phyloP scores from a whole-genome alignment of 2,329 filamentous ascomycete genomes.

The Penicillium sp. region DNA sequence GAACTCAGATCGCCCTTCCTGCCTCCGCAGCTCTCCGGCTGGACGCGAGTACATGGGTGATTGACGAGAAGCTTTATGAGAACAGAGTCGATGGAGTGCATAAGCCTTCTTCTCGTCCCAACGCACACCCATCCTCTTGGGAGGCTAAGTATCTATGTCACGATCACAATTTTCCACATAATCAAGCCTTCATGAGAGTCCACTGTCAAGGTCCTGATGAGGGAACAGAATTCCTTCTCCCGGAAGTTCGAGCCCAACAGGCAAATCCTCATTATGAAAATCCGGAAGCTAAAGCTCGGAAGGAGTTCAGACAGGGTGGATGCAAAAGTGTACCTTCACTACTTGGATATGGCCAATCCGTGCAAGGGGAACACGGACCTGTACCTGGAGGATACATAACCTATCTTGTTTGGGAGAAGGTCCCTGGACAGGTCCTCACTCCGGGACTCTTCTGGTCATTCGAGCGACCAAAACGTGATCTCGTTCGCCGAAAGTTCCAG shows the following conservation, averaged over 20 bases:
- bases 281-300: slow-evolving; percentile 1
- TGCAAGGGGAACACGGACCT: slow-evolving; percentile 5
- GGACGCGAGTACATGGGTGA: slow-evolving; percentile 6
- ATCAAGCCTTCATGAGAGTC: slow-evolving; percentile 6
- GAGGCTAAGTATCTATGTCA: slow-evolving; percentile 7
- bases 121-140: slow-evolving; percentile 3
- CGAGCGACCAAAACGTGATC: slow-evolving; percentile 3
- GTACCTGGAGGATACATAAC: slow-evolving; percentile 6
- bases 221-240: slow-evolving; percentile 5
- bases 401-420: slow-evolving; percentile 6
- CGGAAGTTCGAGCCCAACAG: slow-evolving; percentile 5
- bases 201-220: slow-evolving; percentile 5
- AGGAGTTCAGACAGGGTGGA: slow-evolving; percentile 3
- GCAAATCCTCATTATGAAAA: slow-evolving; percentile 4
- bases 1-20: slow-evolving; percentile 6
- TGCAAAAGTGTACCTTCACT: slow-evolving; percentile 6
- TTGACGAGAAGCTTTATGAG: slow-evolving; percentile 7
- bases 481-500: slow-evolving; percentile 3
- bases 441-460: slow-evolving; percentile 3
- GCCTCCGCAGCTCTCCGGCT: background rate
- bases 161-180: background rate
- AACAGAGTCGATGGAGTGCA: slow-evolving; percentile 5
- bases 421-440: slow-evolving; percentile 2
- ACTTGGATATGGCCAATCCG: slow-evolving; percentile 6
- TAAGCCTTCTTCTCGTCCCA: slow-evolving; percentile 1